These are phyloP conservation scores for Chaetomium strumarium DNA, from an alignment of 2,329 filamentous ascomycete genomes.

Conservation along the genomic window DNA sequence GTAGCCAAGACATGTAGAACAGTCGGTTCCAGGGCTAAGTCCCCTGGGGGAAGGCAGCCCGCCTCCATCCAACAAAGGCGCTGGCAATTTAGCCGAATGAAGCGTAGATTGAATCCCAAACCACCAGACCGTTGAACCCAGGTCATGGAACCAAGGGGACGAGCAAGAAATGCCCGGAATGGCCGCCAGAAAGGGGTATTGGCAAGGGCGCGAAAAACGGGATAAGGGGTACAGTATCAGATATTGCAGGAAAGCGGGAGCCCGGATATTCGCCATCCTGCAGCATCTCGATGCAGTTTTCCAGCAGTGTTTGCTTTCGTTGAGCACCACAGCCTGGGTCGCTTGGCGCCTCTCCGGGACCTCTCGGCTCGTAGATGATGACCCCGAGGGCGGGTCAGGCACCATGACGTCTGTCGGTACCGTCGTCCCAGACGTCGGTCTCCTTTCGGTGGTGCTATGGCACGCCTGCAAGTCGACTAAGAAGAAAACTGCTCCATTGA, in stretches of 20 bases:
- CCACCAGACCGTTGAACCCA: conserved; percentile 21
- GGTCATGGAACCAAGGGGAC: conserved; percentile 20
- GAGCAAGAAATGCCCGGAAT: conserved; percentile 12
- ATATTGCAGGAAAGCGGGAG: conserved; percentile 5
- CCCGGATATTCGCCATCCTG: conserved; percentile 15
- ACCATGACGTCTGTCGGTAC: conserved; percentile 13
- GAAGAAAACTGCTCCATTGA: conserved; percentile 4
- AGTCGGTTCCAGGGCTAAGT: conserved; percentile 4
- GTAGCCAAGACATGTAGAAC: conserved; percentile 16
- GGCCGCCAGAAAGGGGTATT: not conserved
- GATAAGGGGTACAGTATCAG: conserved; percentile 1
- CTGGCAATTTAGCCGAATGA: conserved; percentile 25
- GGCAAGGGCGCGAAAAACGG: conserved; percentile 4
- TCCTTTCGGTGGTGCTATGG: conserved; percentile 11
- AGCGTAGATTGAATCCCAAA: conserved; percentile 22
- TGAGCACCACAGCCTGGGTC: not conserved
- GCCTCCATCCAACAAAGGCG: conserved; percentile 19
- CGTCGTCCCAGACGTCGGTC: conserved; percentile 1
- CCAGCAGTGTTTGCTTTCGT: not conserved
- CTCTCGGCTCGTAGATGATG: conserved; percentile 21
- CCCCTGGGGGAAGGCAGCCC: conserved; percentile 14
- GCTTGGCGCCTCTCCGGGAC: not conserved
- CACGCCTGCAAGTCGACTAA: conserved; percentile 10
- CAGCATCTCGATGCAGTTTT: conserved; percentile 5
- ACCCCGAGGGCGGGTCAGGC: conserved; percentile 16